These are phyloP conservation scores for Pleurozium schreberi DNA, from an alignment of 225 moss, liverwort and hornwort genomes.

Conservation along the genomic window DNA sequence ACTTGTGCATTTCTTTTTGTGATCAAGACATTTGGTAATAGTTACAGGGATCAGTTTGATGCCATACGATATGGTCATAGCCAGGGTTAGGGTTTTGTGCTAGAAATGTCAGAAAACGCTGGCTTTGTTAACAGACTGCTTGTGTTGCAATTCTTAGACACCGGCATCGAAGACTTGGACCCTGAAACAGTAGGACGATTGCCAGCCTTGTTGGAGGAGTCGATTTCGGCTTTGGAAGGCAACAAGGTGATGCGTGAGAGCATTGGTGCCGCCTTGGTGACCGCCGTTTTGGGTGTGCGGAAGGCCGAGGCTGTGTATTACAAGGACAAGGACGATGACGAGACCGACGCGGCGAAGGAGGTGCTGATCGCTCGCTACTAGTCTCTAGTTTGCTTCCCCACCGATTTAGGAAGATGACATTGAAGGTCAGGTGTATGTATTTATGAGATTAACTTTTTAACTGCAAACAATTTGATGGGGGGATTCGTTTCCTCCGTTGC, in stretches of 20 bases:
- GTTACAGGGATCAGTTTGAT: not conserved
- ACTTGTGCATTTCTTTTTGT: not conserved
- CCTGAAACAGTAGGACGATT: conserved; percentile 20
- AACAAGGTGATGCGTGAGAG: conserved; percentile 25
- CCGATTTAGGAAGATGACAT: not conserved
- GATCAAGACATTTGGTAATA: no score
- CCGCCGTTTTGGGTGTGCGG: conserved; percentile 36
- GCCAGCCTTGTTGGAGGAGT: conserved; percentile 40
- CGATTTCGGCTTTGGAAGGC: conserved; percentile 32
- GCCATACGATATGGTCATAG: not conserved
- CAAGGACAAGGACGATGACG: conserved; percentile 17
- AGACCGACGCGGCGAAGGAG: not conserved
- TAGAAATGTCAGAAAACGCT: not conserved
- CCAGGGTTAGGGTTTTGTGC: not conserved
- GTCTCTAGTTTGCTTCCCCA: not conserved
- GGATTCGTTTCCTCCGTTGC: not conserved
- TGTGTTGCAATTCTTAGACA: conserved; percentile 21
- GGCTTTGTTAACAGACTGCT: not conserved
- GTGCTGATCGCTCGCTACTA: conserved; percentile 5
- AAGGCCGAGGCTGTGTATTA: conserved; percentile 19
- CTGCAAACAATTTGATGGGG: not conserved
- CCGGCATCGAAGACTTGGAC: conserved; percentile 35
- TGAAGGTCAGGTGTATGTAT: not conserved
- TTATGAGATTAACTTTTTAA: not conserved
- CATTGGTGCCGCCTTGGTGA: conserved; percentile 19